Percentiles rank a stretch among this genome's conserved stretches.
phyloP scores from a whole-genome alignment of 768 basidiomycete genomes.

The Lactarius sp. region DNA sequence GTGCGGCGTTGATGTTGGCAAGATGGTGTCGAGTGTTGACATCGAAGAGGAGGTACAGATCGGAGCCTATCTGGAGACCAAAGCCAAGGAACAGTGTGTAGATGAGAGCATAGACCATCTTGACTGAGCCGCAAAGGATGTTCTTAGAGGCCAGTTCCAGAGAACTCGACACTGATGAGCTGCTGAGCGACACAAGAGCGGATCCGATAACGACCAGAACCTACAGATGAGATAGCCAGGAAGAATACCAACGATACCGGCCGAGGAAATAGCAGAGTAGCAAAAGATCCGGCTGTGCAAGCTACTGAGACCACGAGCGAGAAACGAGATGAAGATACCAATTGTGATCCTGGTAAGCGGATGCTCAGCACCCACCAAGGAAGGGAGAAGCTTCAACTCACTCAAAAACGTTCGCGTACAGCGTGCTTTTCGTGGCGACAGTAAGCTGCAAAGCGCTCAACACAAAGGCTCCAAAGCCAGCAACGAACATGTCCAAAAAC shows the following conservation, averaged over 20 bases:
- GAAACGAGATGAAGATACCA: constrained; percentile 75
- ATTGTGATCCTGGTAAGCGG: constrained; percentile 61
- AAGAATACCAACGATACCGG: constrained; percentile 82
- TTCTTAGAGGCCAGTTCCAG: constrained; percentile 83
- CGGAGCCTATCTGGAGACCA: constrained; percentile 78
- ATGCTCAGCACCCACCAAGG: constrained; percentile 11
- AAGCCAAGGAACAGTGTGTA: constrained; percentile 84
- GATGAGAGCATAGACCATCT: constrained; percentile 86
- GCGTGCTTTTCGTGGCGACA: constrained; percentile 67
- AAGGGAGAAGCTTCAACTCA: constrained; percentile 36
- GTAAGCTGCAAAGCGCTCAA: constrained; percentile 67
- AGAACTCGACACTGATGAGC: constrained; percentile 62
- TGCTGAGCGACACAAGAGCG: constrained; percentile 9
- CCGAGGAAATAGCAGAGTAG: constrained; percentile 86
- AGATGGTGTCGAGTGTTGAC: constrained; percentile 48
- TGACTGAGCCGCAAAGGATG: constrained; percentile 77
- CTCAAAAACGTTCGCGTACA: constrained; percentile 93
- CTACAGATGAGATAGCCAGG: constrained; percentile 82
- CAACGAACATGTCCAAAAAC: constrained; percentile 81
- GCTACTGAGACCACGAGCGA: constrained; percentile 75
- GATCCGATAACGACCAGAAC: constrained; percentile 30
- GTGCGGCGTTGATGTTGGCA: constrained; percentile 46
- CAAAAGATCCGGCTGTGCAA: constrained; percentile 78
- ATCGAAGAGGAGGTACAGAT: constrained; percentile 72
- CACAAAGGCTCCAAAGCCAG: constrained; percentile 62